Evolutionary conservation across 2,329 filamentous ascomycete species (phyloP).

Genomic region (Aspergillus ibericus): DNA sequence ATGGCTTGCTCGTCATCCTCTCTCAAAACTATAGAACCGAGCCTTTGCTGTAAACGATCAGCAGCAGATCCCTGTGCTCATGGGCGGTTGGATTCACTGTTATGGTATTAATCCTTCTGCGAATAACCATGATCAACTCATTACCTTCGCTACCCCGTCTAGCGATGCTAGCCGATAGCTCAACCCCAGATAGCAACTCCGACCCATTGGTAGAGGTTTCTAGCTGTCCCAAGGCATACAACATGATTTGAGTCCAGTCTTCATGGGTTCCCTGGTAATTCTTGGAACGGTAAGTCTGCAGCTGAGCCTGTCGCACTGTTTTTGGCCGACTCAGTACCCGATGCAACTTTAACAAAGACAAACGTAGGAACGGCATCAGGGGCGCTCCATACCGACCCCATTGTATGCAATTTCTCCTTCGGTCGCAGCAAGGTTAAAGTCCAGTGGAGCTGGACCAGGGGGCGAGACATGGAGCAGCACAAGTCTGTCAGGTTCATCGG

Average conservation of each 20-base stretch:
- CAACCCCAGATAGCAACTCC: conserved; percentile 29
- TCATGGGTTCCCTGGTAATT: conserved; percentile 46
- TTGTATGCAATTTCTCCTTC: conserved; percentile 59
- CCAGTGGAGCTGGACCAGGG: conserved; percentile 42
- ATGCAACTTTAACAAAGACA: not conserved
- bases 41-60: conserved; percentile 45
- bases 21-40: conserved; percentile 55
- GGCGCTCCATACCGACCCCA: conserved; percentile 40
- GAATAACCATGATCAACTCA: conserved; percentile 42
- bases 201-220: conserved; percentile 15
- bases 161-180: conserved; percentile 32
- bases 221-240: conserved; percentile 35
- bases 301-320: conserved; percentile 38
- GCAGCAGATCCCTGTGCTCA: conserved; percentile 1
- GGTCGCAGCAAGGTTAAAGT: conserved; percentile 58
- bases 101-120: conserved; percentile 52
- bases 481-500: conserved; percentile 39
- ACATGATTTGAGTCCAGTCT: conserved; percentile 43
- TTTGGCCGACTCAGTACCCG: conserved; percentile 13
- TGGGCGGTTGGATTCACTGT: conserved; percentile 32
- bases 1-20: conserved; percentile 57
- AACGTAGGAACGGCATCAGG: not conserved
- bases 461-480: conserved; percentile 54
- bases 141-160: conserved; percentile 28
- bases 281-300: conserved; percentile 42